Percentiles rank a stretch among this genome's conserved stretches.
Conservation (phyloP, 2,329 filamentous ascomycete species). For the Exutisphaerella laricina region DNA sequence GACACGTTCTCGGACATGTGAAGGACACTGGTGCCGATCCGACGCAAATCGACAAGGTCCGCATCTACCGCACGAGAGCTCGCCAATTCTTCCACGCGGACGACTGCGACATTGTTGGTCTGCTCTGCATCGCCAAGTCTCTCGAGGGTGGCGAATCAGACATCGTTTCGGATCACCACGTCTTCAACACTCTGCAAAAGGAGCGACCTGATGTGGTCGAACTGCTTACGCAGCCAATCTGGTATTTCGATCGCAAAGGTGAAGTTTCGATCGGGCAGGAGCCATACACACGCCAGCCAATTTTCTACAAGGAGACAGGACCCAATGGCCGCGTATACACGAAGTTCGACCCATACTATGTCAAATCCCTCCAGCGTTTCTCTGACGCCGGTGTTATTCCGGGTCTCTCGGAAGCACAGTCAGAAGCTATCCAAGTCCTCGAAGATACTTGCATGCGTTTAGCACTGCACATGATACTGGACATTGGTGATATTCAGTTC, state of each 20-base stretch:
- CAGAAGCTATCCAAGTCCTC: slow-evolving; percentile 61
- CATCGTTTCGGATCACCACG: slow-evolving; percentile 68
- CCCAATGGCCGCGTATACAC: slow-evolving; percentile 65
- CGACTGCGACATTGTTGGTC: slow-evolving; percentile 73
- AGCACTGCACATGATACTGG: slow-evolving; percentile 76
- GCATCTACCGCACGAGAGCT: slow-evolving; percentile 85
- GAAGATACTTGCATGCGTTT: slow-evolving; percentile 70
- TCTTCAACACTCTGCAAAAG: slow-evolving; percentile 72
- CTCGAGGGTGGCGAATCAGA: slow-evolving; percentile 79
- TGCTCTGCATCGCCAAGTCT: slow-evolving; percentile 73
- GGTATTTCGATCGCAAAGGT: slow-evolving; percentile 91
- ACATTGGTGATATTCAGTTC: slow-evolving; percentile 86
- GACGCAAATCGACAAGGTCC: slow-evolving; percentile 74
- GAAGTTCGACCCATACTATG: slow-evolving; percentile 90
- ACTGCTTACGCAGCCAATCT: slow-evolving; percentile 68
- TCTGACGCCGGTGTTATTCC: slow-evolving; percentile 68
- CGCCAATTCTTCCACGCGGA: slow-evolving; percentile 83
- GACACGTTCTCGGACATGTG: slow-evolving; percentile 82
- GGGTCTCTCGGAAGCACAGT: slow-evolving; percentile 62
- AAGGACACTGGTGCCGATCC: slow-evolving; percentile 82
- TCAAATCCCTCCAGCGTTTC: slow-evolving; percentile 67
- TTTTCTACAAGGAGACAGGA: slow-evolving; percentile 71
- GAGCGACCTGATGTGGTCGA: slow-evolving; percentile 74
- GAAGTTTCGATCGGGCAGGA: slow-evolving; percentile 70
- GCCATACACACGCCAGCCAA: slow-evolving; percentile 32